These are phyloP conservation scores for Leishmania guyanensis DNA, from an alignment of 208 protist species.

Conservation along the genomic window DNA sequence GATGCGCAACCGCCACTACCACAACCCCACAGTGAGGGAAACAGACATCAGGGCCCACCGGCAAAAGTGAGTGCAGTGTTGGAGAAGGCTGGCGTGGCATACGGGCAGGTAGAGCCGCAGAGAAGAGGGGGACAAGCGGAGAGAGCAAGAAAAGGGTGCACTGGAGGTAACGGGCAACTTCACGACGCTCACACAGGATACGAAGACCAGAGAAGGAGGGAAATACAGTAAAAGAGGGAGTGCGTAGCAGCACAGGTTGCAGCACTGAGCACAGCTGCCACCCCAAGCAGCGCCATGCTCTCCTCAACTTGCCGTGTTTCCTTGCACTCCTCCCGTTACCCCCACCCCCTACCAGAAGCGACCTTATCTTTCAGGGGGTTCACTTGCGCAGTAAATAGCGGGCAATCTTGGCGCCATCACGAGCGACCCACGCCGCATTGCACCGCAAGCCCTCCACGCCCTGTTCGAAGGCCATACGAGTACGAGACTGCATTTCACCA, in stretches of 20 bases:
- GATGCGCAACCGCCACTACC: not conserved
- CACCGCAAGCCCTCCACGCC: constrained; percentile 47
- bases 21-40: not conserved
- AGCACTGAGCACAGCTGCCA: not conserved
- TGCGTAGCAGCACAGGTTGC: not conserved
- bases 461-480: constrained; percentile 28
- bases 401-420: constrained; percentile 23
- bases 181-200: not conserved
- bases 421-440: constrained; percentile 48
- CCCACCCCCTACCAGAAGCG: not conserved
- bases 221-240: not conserved
- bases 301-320: not conserved
- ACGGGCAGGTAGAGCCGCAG: not conserved
- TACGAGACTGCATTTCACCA: constrained; percentile 21
- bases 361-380: not conserved
- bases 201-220: not conserved
- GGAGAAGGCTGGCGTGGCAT: not conserved
- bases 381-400: constrained; percentile 16
- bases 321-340: not conserved
- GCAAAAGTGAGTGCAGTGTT: not conserved
- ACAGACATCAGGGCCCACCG: not conserved
- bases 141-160: not conserved
- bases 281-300: not conserved
- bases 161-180: not conserved
- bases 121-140: not conserved